Percentiles rank a stretch among this genome's conserved stretches.
These are phyloP conservation scores for Euryodendron excelsum DNA, from an alignment of 148 eudicot species.

Conservation along the genomic window DNA sequence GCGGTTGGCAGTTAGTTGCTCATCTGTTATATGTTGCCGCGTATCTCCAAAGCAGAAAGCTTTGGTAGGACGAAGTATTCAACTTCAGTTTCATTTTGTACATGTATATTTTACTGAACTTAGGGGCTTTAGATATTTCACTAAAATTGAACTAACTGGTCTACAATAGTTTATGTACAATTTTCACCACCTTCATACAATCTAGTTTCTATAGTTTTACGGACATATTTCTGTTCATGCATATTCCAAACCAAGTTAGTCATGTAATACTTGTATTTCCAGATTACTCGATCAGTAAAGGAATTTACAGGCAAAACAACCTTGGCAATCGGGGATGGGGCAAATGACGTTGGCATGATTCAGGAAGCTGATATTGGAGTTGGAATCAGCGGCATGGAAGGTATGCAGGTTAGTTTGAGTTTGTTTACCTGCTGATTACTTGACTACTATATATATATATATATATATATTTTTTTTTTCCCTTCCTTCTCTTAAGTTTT, in stretches of 20 bases:
- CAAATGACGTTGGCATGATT: slow-evolving; percentile 55
- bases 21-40: slow-evolving; percentile 48
- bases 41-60: slow-evolving; percentile 54
- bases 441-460: too few species aligned
- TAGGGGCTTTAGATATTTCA: too few species aligned
- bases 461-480: too few species aligned
- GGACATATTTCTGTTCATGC: too few species aligned
- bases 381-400: slow-evolving; percentile 54
- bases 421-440: neutral
- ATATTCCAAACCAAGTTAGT: neutral
- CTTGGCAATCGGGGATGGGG: slow-evolving; percentile 48
- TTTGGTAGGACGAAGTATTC: slow-evolving; percentile 23
- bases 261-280: neutral
- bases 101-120: neutral
- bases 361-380: slow-evolving; percentile 57
- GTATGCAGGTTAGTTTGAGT: slow-evolving; percentile 55
- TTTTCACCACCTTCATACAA: neutral
- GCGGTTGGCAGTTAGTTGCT: slow-evolving; percentile 38
- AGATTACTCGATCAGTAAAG: slow-evolving; percentile 41
- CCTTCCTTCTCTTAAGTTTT: too few species aligned
- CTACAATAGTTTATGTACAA: neutral
- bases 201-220: too few species aligned
- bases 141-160: too few species aligned
- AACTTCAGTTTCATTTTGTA: neutral
- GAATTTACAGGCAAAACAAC: slow-evolving; percentile 34